Evolutionary conservation across 2,329 filamentous ascomycete genomes (phyloP), one percentile per base, ranked within the genome.

Genomic region (Didymella arachidicola): DNA sequence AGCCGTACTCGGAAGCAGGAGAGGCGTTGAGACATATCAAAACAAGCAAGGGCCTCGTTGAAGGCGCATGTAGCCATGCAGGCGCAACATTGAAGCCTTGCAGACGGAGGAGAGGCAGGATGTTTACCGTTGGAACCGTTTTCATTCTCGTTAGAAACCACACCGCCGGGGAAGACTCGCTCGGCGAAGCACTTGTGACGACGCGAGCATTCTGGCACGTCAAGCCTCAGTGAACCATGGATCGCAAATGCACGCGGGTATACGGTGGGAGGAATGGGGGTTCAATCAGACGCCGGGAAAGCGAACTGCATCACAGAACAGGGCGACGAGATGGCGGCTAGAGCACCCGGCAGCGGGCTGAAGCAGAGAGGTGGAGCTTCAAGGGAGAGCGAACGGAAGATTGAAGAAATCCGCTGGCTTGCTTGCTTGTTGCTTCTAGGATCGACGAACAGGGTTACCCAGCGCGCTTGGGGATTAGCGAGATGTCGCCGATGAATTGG

Each of bases 51-150:
- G 66, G 66, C 63, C 48, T 63, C 59, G 47, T 50, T 47, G 44
- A 52, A 19, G 32, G 36, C 34, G 48, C 52, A 56, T 47, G 47
- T 34, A 43, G 57, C 27, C 47, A 55, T 51, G 57, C 57, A 41
- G 57, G 48, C 46, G 42, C 57, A 55, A 44, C 56, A 36, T 48
- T 44, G 53, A 49, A 39, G 60, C 50, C 57, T 56, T 55, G 41
- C 57, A 57, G 58, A 48, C 41, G 59, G 60, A 60, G 57, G 64
- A 65, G 57, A 67, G 54, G 62, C 57, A 61, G 61, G 56, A 61
- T 65, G 68, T 41, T 72, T 78, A 80, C 78, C 77, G 77, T 79
- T 69, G 78, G 77, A 74, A 79, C 75, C 60, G 77, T 80, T 78
- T 79, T 80, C 78, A 80, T 80, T 72, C 76, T 79, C 75, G 60